Conservation (phyloP, 1,284 basidiomycete genomes). For the Ganoderma boninense region DNA sequence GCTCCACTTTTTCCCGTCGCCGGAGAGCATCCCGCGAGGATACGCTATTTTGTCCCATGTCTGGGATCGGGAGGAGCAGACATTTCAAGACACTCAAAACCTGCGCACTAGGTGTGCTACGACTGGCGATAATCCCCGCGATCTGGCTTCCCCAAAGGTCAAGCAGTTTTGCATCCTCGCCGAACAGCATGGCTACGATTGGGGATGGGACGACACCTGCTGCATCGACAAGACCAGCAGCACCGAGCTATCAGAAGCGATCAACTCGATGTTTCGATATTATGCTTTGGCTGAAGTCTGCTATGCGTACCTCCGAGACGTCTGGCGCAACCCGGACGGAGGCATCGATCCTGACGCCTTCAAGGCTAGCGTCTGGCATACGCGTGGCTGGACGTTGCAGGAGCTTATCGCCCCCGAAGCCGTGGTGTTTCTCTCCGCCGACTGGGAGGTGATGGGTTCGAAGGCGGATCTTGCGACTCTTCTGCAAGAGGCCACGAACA, state of each 20-base stretch:
- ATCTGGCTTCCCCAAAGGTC: slow-evolving; percentile 1
- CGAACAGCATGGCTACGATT: not conserved
- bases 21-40: slow-evolving; percentile 2
- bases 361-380: not conserved
- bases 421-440: not conserved
- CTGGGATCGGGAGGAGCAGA: slow-evolving; percentile 10
- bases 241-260: not conserved
- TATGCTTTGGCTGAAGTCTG: not conserved
- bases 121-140: not conserved
- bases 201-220: slow-evolving; percentile 1
- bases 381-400: not conserved
- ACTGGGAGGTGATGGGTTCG: not conserved
- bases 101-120: not conserved
- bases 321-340: not conserved
- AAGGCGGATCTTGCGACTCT: not conserved
- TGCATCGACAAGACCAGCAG: slow-evolving; percentile 3
- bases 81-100: slow-evolving; percentile 10
- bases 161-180: not conserved
- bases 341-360: not conserved
- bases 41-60: slow-evolving; percentile 15
- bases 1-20: slow-evolving; percentile 5
- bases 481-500: not conserved
- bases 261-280: slow-evolving; percentile 5
- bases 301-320: not conserved
- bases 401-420: not conserved